Conservation (phyloP, 768 basidiomycete species). For the Pleurotus ostreatus region DNA sequence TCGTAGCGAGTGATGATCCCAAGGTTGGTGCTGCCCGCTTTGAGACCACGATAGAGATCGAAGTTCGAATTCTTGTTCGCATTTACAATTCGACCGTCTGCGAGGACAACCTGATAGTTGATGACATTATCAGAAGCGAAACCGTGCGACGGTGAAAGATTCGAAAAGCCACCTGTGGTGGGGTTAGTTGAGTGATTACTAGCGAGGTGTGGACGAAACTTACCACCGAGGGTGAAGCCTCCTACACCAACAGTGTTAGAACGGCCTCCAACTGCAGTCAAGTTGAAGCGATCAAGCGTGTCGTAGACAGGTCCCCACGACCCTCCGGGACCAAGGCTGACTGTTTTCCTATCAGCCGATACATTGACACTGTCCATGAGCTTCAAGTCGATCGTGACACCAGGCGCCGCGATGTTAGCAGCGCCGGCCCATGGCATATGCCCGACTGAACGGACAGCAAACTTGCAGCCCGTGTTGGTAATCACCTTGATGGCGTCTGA, state of each 20-base stretch:
- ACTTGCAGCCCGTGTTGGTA: not conserved
- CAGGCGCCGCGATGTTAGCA: slow-evolving; percentile 10
- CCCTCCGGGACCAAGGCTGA: slow-evolving; percentile 10
- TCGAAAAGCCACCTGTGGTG: slow-evolving; percentile 15
- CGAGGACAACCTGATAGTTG: slow-evolving; percentile 12
- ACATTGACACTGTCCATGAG: slow-evolving; percentile 2
- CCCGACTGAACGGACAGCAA: slow-evolving; percentile 7
- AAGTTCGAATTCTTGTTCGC: slow-evolving; percentile 7
- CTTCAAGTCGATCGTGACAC: slow-evolving; percentile 10
- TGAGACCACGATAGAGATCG: slow-evolving; percentile 15
- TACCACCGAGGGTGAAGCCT: slow-evolving; percentile 13
- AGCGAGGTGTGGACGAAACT: not conserved
- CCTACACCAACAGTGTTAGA: slow-evolving; percentile 12
- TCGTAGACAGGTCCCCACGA: slow-evolving; percentile 12
- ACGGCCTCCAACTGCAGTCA: slow-evolving; percentile 11
- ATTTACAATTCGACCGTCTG: slow-evolving; percentile 11
- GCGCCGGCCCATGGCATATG: slow-evolving; percentile 11
- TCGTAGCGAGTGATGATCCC: slow-evolving; percentile 17
- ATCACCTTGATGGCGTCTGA: not conserved
- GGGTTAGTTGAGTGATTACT: too few relatives aligned
- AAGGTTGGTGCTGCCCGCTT: slow-evolving; percentile 15
- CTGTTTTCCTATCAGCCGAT: slow-evolving; percentile 2
- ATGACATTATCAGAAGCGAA: slow-evolving; percentile 13
- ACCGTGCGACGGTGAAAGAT: slow-evolving; percentile 8
- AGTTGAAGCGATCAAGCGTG: not conserved